Evolutionary conservation across 345 rosid genomes (phyloP).

Genomic region (Euclidium syriacum): DNA sequence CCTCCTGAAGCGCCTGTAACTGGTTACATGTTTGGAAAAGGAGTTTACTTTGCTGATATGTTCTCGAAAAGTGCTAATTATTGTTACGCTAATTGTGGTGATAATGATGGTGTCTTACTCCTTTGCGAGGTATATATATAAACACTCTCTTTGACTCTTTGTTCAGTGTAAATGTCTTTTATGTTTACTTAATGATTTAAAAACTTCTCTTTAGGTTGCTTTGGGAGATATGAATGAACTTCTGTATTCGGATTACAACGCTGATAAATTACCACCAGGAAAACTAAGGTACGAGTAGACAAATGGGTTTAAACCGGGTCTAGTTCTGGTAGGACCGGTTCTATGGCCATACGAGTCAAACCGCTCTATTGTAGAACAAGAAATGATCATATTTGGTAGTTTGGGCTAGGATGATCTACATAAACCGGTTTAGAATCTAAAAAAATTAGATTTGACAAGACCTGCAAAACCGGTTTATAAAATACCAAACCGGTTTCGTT

Average conservation of each 20-base stretch:
- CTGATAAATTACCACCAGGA: conserved; percentile 69
- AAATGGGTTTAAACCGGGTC: neutral
- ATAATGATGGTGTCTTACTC: conserved; percentile 66
- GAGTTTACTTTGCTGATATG: conserved; percentile 95
- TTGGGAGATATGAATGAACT: conserved; percentile 88
- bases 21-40: conserved; percentile 96
- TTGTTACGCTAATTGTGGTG: conserved; percentile 49
- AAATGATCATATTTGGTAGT: neutral
- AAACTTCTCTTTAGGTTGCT: conserved; percentile 61
- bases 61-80: conserved; percentile 96
- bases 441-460: neutral
- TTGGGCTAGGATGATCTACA: neutral
- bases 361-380: too few species aligned
- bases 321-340: neutral
- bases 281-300: conserved; percentile 86
- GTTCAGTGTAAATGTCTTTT: neutral
- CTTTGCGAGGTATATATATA: conserved; percentile 94
- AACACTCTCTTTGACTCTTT: too few species aligned
- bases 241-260: conserved; percentile 47
- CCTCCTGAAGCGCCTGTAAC: conserved; percentile 94
- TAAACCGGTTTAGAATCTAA: neutral
- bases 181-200: conserved; percentile 1
- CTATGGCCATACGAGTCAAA: too few species aligned
- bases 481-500: neutral
- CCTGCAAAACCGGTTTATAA: neutral